Base-by-base conservation (phyloP, 352 stramenopile species). In the Elongisporangium anandrum region DNA sequence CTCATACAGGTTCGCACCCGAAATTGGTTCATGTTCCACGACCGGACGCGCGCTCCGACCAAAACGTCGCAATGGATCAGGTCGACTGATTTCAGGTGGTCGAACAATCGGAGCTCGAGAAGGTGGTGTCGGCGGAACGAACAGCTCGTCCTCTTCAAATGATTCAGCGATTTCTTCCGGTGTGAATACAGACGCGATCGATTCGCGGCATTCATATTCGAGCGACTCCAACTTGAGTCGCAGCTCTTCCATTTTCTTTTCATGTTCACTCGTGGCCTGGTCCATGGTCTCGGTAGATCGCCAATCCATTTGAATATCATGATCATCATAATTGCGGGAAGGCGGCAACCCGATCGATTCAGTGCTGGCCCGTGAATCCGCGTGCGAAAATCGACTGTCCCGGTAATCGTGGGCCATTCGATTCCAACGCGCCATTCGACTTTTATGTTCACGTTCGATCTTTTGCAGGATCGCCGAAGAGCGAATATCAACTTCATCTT, bases 371-470 rank as follows among this genome's bases (percentile, higher is more conserved):
- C 29, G 29, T 2, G 29, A 41, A 41, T 41, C 29, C 4, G 29
- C 29, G 9, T 62, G 79, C 0, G 77, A 84, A 19, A 84, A 73
- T 10, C 77, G 74, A 50, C 70, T 66, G 19, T 73, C 76, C 7
- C 75, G 64, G 57, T 78, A 65, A 34, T 80, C 77, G 29, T 81
- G 26, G 45, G 77, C 77, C 23, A 86, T 81, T 13, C 56, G 66
- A 26, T 81, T 81, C 17, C 85, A 59, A 56, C 85, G 73, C n/a
- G 72, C 75, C 77, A 87, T 87, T 10, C 77, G 75, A 38, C 72
- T 70, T 22, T 68, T 55, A 52, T 87, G 77, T 8, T 21, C 13
- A 48, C 24, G 16, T 4, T 41, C 23, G n/a, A 29, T 24, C 52
- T 12, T 41, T 57, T 23, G 52, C 41, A 29, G 17, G 26, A 21